Conservation (phyloP, 225 moss, liverwort and hornwort genomes). For the Physcomitrium patens region DNA sequence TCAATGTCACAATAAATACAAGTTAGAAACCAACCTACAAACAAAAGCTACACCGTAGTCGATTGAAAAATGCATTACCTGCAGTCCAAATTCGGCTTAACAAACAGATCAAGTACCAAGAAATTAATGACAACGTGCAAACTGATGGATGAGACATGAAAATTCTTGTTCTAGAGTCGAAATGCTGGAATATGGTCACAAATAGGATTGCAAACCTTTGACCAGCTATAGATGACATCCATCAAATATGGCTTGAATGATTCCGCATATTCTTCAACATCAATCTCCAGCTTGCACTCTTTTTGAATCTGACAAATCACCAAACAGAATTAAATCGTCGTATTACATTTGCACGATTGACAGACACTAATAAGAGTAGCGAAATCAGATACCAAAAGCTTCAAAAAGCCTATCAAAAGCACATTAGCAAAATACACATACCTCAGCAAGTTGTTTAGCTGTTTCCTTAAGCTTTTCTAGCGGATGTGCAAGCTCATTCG, state of each 20-base stretch:
- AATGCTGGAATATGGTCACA: slow-evolving; percentile 13
- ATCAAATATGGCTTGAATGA: slow-evolving; percentile 90
- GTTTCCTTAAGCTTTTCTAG: slow-evolving; percentile 87
- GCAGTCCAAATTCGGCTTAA: neutral
- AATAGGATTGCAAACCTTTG: slow-evolving; percentile 60
- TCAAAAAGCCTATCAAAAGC: neutral
- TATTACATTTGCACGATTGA: neutral
- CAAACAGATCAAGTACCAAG: neutral
- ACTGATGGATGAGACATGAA: slow-evolving; percentile 7
- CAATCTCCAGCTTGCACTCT: slow-evolving; percentile 92
- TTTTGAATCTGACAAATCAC: slow-evolving; percentile 72
- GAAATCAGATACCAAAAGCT: neutral
- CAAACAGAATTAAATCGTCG: slow-evolving; percentile 19
- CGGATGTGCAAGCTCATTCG: slow-evolving; percentile 86
- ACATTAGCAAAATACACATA: slow-evolving; percentile 29
- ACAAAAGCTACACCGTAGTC: neutral
- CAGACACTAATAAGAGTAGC: slow-evolving; percentile 4
- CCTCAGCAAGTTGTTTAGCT: slow-evolving; percentile 85
- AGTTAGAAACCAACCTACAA: slow-evolving; percentile 16
- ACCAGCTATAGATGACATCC: slow-evolving; percentile 97
- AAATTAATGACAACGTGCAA: neutral
- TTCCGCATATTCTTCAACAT: slow-evolving; percentile 85
- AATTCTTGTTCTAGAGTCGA: neutral
- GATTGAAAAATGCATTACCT: neutral
- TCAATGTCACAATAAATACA: slow-evolving; percentile 35